Conservation (phyloP, 2,329 filamentous ascomycete genomes). For the Neopestalotiopsis clavispora region DNA sequence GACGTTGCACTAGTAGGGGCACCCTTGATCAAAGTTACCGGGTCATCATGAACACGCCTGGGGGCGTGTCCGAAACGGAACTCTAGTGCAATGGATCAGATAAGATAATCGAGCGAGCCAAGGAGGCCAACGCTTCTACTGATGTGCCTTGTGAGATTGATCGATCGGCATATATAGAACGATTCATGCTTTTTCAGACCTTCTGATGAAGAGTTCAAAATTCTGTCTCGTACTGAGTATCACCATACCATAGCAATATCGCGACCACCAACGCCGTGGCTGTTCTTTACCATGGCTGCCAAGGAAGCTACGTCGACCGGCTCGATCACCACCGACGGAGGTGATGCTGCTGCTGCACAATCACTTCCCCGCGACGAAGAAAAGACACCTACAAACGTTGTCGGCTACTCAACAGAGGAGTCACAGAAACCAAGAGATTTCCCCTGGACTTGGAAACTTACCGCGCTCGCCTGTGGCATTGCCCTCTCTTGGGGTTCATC, state of each 20-base stretch:
- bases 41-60: neutral
- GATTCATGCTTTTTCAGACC: neutral
- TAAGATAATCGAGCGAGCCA: neutral
- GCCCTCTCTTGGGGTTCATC: conserved; percentile 31
- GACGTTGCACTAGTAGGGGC: neutral
- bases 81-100: neutral
- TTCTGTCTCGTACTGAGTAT: no score
- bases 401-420: neutral
- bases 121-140: neutral
- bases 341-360: neutral
- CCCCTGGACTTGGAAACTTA: conserved; percentile 28
- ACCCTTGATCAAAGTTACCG: neutral
- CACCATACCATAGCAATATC: no score
- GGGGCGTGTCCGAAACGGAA: neutral
- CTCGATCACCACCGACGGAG: neutral
- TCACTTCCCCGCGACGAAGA: neutral
- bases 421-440: conserved; percentile 25
- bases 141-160: neutral
- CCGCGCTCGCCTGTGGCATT: conserved; percentile 27
- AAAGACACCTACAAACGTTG: neutral
- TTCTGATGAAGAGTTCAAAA: neutral
- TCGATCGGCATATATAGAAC: neutral
- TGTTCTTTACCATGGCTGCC: neutral
- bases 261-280: neutral
- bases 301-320: neutral